phyloP scores from a whole-genome alignment of 306 rosid species.

The Corylus americana region DNA sequence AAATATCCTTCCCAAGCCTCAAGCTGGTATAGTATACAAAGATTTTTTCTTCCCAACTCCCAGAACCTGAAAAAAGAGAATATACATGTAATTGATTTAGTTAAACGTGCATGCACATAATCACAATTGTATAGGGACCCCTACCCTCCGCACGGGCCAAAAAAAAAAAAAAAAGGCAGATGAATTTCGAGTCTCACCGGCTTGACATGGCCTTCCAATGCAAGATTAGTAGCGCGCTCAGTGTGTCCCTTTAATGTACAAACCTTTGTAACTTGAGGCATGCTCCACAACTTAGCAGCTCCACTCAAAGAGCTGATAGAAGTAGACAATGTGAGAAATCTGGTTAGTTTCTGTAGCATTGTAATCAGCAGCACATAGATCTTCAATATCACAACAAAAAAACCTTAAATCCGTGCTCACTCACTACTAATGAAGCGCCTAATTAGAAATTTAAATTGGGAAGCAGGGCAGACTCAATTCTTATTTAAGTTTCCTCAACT shows the following conservation, averaged over 20 bases:
- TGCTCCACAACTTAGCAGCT: constrained; percentile 83
- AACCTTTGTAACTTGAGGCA: constrained; percentile 69
- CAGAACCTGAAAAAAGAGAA: constrained; percentile 57
- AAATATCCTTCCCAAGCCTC: constrained; percentile 97
- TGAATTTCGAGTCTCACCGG: constrained; percentile 52
- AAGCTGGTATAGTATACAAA: constrained; percentile 77
- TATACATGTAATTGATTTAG: constrained; percentile 15
- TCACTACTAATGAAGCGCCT: not conserved
- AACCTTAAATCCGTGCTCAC: not conserved
- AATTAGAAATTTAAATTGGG: not conserved
- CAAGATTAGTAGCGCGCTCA: constrained; percentile 87
- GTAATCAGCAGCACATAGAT: not conserved
- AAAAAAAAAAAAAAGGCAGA: not conserved
- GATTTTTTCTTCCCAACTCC: constrained; percentile 90
- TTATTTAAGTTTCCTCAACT: not conserved
- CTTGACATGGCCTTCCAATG: constrained; percentile 95
- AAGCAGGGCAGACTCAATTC: not conserved
- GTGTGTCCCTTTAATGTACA: constrained; percentile 81
- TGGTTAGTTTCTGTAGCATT: not conserved
- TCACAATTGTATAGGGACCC: not conserved
- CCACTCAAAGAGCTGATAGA: constrained; percentile 57
- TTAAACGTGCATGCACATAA: not conserved
- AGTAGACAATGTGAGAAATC: not conserved
- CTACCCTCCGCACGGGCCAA: not conserved
- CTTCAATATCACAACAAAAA: not conserved